Evolutionary conservation across 306 rosid genomes (phyloP).

Genomic region (Vicia faba): DNA sequence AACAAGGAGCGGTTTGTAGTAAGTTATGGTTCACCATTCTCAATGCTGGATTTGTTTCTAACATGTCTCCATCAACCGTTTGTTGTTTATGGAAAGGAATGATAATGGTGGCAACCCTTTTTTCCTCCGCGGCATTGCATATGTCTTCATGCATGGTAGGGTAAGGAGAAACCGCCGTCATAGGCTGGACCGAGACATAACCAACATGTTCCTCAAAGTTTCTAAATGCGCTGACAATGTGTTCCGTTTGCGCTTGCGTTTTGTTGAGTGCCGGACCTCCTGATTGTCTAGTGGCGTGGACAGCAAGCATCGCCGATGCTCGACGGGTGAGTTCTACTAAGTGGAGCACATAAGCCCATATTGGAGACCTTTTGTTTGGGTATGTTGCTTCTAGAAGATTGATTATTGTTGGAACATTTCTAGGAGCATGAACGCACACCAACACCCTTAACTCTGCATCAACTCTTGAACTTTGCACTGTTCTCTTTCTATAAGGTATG

Average conservation of each 20-base stretch:
- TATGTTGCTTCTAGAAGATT: constrained; percentile 75
- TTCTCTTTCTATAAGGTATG: constrained; percentile 62
- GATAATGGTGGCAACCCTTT: constrained; percentile 65
- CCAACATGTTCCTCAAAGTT: constrained; percentile 67
- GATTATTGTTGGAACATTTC: constrained; percentile 83
- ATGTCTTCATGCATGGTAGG: constrained; percentile 88
- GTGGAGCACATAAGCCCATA: constrained; percentile 66
- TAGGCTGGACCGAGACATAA: constrained; percentile 57
- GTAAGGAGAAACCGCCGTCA: constrained; percentile 74
- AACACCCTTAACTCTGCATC: constrained; percentile 65
- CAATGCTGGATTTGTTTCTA: constrained; percentile 68
- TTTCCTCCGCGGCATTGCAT: constrained; percentile 74
- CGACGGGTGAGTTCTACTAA: constrained; percentile 85
- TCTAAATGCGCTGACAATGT: constrained; percentile 66
- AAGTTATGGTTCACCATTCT: constrained; percentile 75
- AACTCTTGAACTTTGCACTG: constrained; percentile 57
- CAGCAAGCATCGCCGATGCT: constrained; percentile 87
- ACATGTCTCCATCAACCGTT: constrained; percentile 87
- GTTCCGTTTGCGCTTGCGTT: constrained; percentile 80
- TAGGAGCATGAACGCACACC: constrained; percentile 69
- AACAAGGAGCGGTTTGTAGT: constrained; percentile 69
- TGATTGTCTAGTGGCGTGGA: constrained; percentile 55
- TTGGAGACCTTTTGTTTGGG: constrained; percentile 71
- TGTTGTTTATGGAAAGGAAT: constrained; percentile 92
- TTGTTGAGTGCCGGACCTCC: constrained; percentile 63